Evolutionary conservation across 352 stramenopile genomes (phyloP).

Genomic region (Globisporangium nunn): DNA sequence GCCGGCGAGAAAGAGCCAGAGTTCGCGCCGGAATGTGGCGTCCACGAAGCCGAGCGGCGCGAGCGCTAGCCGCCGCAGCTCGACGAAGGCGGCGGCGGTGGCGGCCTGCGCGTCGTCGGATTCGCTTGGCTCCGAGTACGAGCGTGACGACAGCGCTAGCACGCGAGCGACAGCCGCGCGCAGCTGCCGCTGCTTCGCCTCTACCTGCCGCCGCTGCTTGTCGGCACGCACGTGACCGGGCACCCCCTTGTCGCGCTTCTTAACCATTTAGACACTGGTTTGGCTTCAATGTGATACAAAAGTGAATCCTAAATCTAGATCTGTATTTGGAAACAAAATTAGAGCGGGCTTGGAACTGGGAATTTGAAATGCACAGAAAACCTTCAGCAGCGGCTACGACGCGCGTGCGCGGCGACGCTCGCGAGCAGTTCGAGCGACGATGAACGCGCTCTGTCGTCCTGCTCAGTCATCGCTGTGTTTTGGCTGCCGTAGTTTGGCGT

Average conservation of each 20-base stretch:
- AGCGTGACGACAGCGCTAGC: constrained; percentile 7
- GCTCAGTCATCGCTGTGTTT: not conserved
- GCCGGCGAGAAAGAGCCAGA: constrained; percentile 63
- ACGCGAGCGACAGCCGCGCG: constrained; percentile 25
- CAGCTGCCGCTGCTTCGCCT: constrained; percentile 50
- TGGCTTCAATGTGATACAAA: too few relatives aligned
- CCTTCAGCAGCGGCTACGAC: constrained; percentile 12
- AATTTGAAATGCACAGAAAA: not conserved
- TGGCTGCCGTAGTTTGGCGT: not conserved
- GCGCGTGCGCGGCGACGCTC: constrained; percentile 4
- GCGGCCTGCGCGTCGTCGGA: not conserved
- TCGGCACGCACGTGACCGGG: constrained; percentile 15
- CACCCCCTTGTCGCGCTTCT: constrained; percentile 33
- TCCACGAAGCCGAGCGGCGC: constrained; percentile 45
- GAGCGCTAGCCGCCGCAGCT: constrained; percentile 58
- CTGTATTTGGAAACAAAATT: too few relatives aligned
- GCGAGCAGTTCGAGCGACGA: constrained; percentile 7
- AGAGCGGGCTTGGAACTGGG: too few relatives aligned
- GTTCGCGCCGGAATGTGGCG: constrained; percentile 39
- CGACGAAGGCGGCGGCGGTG: constrained; percentile 23
- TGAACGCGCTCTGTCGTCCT: not conserved
- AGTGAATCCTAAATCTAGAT: too few relatives aligned
- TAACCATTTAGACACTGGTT: constrained; percentile 17
- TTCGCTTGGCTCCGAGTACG: not conserved
- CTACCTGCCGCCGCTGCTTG: constrained; percentile 30